Evolutionary conservation across 352 stramenopile genomes (phyloP).

Genomic region (Globisporangium iwayamae): DNA sequence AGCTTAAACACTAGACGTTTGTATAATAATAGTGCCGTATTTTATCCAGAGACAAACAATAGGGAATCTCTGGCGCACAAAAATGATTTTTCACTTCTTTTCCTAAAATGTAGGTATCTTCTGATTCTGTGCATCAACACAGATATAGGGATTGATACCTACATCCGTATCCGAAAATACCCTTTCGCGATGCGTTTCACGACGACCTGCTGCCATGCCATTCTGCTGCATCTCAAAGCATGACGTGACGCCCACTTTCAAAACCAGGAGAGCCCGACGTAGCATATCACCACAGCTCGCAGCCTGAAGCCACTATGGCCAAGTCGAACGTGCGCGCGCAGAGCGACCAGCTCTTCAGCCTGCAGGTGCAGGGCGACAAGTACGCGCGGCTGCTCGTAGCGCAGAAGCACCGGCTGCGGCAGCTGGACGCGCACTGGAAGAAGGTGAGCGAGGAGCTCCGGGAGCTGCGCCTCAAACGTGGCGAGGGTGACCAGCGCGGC

Average conservation of each 20-base stretch:
- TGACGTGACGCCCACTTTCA: background rate
- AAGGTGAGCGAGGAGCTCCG: conserved; percentile 66
- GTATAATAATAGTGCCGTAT: no score
- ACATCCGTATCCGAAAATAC: no score
- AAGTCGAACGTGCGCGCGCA: conserved; percentile 64
- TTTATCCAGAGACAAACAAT: no score
- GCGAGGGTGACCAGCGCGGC: conserved; percentile 68
- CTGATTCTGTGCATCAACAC: no score
- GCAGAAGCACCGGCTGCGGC: conserved; percentile 64
- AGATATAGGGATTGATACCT: no score
- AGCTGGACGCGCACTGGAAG: conserved; percentile 69
- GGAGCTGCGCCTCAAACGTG: conserved; percentile 57
- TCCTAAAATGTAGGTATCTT: no score
- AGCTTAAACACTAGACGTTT: no score
- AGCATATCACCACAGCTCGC: no score
- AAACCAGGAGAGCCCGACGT: background rate
- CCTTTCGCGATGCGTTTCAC: no score
- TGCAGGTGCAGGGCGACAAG: conserved; percentile 81
- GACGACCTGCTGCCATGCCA: background rate
- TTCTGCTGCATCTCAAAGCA: background rate
- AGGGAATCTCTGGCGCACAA: no score
- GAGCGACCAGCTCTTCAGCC: conserved; percentile 78
- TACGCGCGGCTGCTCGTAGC: conserved; percentile 64
- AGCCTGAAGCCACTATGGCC: conserved; percentile 26
- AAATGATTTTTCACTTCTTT: no score